A percentile compares a stretch with the other conserved stretches of the same genome.
phyloP scores from a whole-genome alignment of 2,329 filamentous ascomycete genomes.

The Aspergillus floridensis region DNA sequence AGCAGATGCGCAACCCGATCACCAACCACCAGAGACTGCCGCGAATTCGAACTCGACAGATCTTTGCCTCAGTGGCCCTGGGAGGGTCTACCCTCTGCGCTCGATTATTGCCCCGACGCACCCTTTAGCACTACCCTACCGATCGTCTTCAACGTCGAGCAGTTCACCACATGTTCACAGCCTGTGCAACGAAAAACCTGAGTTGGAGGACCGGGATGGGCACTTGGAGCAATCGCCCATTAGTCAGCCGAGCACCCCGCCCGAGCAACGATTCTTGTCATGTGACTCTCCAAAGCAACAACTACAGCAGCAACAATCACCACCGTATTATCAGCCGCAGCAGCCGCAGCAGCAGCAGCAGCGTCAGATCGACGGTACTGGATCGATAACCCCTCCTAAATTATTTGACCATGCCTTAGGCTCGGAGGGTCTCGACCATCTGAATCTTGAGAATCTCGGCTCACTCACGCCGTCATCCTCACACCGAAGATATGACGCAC shows the following conservation, averaged over 20 bases:
- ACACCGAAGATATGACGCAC: conserved; percentile 68
- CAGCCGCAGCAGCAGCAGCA: neutral
- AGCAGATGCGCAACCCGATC: neutral
- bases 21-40: neutral
- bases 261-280: neutral
- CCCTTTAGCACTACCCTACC: conserved; percentile 10
- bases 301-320: neutral
- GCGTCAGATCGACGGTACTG: neutral
- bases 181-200: neutral
- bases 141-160: conserved; percentile 19
- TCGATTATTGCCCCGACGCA: conserved; percentile 58
- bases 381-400: neutral
- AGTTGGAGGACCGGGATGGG: neutral
- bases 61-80: neutral
- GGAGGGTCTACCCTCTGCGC: conserved; percentile 70
- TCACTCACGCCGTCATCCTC: conserved; percentile 28
- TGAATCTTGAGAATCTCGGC: neutral
- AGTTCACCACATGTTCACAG: conserved; percentile 13
- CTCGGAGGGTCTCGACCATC: neutral
- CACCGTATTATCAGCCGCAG: too few relatives aligned
- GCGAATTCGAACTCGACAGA: neutral
- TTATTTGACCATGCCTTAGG: neutral
- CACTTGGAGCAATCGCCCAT: neutral
- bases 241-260: neutral
- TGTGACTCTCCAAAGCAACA: neutral